Evolutionary conservation across 495 filamentous ascomycete species (phyloP), one percentile per base, ranked within the genome.

Genomic region (Staphylotrichum tortipilum): DNA sequence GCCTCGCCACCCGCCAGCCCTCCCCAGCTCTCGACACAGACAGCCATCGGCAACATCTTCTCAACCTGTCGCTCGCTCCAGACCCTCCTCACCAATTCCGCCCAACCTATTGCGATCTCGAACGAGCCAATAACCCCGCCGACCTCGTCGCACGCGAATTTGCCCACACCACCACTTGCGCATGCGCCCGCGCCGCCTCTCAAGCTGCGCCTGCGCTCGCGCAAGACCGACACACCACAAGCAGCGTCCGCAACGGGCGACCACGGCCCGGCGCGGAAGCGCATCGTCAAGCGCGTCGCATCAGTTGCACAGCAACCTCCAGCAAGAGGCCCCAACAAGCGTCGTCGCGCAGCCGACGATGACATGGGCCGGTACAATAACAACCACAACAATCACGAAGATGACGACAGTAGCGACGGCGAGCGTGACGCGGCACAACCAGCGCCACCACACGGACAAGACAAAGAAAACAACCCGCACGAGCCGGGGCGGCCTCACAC

Each of bases 21-120:
- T 35, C 78, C 80, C 33, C 76, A 80, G 7, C 69, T 71, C 28
- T 73, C 80, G 56, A 62, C 75, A 47, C 70, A 69, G 48, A 69
- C 61, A 37, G 70, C 77, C 26, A 59, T 77, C 42, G 74, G 77
- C 54, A 78, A 81, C 64, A 76, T 86, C 46, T 73, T 82, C 56
- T 77, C 74, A 35, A 82, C 83, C 47, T 88, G 83, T 64, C 83
- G 82, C 63, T 78, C 81, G 3, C 75, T 89, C 0, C 85, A 89
- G 56, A 79, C 80, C 0, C 79, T 86, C 50, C 72, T 89, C 21
- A 68, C 68, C 64, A 50, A 72, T 56, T 59, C 70, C 40, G 53
- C 63, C 43, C 50, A 74, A 35, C 40, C 56, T 61, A 62, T 64
- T 59, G 55, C 55, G 51, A 55, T 61, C 42, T 53, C 57, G 23